Base-by-base conservation (phyloP, 768 basidiomycete species). In the Tylopilus vinaceipallidus region DNA sequence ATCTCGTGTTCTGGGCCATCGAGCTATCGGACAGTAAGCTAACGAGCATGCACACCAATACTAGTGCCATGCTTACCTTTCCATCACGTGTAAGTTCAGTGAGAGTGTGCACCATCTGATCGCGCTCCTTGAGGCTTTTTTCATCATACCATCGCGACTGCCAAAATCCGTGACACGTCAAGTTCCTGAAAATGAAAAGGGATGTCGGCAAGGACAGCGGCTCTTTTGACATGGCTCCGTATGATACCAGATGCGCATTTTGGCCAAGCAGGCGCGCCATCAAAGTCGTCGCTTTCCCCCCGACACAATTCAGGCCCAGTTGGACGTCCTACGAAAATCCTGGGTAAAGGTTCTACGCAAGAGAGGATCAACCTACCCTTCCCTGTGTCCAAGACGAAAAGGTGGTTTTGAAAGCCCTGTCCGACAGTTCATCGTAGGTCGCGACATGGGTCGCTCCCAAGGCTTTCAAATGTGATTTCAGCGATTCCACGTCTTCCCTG, bases 151-250 rank as follows among this genome's bases (percentile, higher is more conserved):
- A 90, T 26, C 76, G 74, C 44, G 73, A 81, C 64, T 88, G 85
- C 88, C 89, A 91, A 66, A 85, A 91, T 6, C 89, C 91, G 42
- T 81, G 84, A 20, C 77, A 75, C 0, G 77, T 84, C 55, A 94
- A 72, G 64, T 90, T 87, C 55, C 84, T 90, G 75, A 95, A 95
- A 52, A 95, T 91, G 68, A 90, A 85, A 19, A 83, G 71, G 0
- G 87, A 86, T 0, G 88, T 84, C 2, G 92, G 87, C 19, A 95
- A 64, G 1, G 82, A 77, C 16, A 95, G 66, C 0, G 91, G 89
- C 45, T 85, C 76, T 62, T 87, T 91, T 1, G 91, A 87, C 91
- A 95, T 94, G 6, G 88, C 91, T 24, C 92, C 92, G 47, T 94
- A 95, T 0, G 92, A 90, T 8, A 93, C 84, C 12, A 93, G 75